Conservation (phyloP, 495 filamentous ascomycete genomes). For the Apodospora peruviana region DNA sequence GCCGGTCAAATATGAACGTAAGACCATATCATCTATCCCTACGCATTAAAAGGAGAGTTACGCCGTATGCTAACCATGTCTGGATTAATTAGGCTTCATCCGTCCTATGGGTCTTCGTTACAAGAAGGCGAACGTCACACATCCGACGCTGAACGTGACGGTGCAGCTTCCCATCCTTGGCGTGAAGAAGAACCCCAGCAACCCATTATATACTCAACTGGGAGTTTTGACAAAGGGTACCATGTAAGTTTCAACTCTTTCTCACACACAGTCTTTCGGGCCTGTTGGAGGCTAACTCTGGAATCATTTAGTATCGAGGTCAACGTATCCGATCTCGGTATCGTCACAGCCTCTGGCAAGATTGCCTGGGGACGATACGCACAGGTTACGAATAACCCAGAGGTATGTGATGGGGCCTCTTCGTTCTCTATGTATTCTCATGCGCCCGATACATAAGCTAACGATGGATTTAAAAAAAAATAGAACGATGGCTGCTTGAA, state of each 20-base stretch:
- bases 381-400: slow-evolving; percentile 63
- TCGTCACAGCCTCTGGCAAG: slow-evolving; percentile 90
- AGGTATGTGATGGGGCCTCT: slow-evolving; percentile 27
- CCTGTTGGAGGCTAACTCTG: not conserved
- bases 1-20: slow-evolving; percentile 81
- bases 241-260: slow-evolving; percentile 35
- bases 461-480: slow-evolving; percentile 1
- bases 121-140: slow-evolving; percentile 92
- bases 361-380: slow-evolving; percentile 82
- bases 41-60: too few relatives aligned
- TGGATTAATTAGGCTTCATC: slow-evolving; percentile 22
- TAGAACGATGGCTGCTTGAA: slow-evolving; percentile 42
- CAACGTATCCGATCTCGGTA: slow-evolving; percentile 87
- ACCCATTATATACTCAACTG: slow-evolving; percentile 85
- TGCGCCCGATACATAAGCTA: not conserved
- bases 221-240: slow-evolving; percentile 94
- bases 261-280: too few relatives aligned
- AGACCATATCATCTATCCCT: slow-evolving; percentile 2
- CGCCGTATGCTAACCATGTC: too few relatives aligned
- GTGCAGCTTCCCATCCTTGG: slow-evolving; percentile 89
- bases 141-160: slow-evolving; percentile 38
- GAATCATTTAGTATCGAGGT: slow-evolving; percentile 59
- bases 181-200: slow-evolving; percentile 98
- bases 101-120: slow-evolving; percentile 79
- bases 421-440: too few relatives aligned